These are phyloP conservation scores for Plasmopara viticola DNA, from an alignment of 352 stramenopile genomes.

Conservation along the genomic window DNA sequence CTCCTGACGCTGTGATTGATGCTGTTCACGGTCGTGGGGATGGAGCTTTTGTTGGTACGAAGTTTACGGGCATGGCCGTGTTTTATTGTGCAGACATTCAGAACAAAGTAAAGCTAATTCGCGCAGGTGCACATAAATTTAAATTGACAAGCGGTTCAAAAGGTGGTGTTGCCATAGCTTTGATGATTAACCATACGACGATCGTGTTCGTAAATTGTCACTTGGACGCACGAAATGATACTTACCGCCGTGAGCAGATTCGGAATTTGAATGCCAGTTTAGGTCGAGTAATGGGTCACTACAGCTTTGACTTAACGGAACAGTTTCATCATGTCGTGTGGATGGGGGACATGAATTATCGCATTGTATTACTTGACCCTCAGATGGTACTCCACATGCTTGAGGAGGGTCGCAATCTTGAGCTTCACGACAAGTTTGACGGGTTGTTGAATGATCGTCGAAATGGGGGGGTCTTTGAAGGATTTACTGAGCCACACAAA, in stretches of 20 bases:
- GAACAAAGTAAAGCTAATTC: conserved; percentile 66
- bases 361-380: conserved; percentile 67
- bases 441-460: conserved; percentile 72
- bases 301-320: conserved; percentile 76
- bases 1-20: conserved; percentile 63
- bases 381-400: conserved; percentile 77
- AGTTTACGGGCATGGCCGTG: conserved; percentile 79
- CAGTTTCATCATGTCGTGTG: conserved; percentile 88
- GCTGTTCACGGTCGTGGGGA: conserved; percentile 74
- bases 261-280: conserved; percentile 69
- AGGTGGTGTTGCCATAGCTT: conserved; percentile 65
- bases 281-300: conserved; percentile 72
- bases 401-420: conserved; percentile 59
- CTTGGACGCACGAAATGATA: conserved; percentile 74
- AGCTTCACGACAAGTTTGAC: conserved; percentile 83
- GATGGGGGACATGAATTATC: conserved; percentile 88
- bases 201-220: conserved; percentile 85
- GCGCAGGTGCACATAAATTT: conserved; percentile 75
- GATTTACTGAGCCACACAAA: conserved; percentile 76
- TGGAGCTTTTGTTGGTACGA: conserved; percentile 78
- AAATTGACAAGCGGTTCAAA: conserved; percentile 76
- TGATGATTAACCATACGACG: conserved; percentile 70
- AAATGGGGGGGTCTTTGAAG: conserved; percentile 70
- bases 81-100: conserved; percentile 56
- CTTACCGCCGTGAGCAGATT: conserved; percentile 79